phyloP scores from a whole-genome alignment of 768 basidiomycete genomes.

The Phaffia australis region DNA sequence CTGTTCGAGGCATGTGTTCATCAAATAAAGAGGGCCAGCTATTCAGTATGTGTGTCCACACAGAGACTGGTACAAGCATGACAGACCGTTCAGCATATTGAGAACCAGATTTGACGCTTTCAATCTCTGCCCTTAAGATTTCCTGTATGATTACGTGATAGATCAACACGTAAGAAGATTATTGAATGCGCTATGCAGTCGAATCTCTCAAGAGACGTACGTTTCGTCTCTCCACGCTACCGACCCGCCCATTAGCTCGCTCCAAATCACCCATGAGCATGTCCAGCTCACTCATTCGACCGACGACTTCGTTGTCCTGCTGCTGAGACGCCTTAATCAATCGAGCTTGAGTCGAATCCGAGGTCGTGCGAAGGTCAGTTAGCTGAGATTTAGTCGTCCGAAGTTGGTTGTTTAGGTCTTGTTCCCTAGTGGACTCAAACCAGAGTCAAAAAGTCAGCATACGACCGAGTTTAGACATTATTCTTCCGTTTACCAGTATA shows the following conservation, averaged over 20 bases:
- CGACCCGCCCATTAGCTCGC: conserved; percentile 86
- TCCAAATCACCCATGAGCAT: conserved; percentile 90
- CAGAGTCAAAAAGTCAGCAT: not conserved
- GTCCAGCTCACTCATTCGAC: conserved; percentile 84
- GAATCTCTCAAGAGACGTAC: conserved; percentile 42
- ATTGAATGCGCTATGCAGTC: not conserved
- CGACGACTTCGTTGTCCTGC: conserved; percentile 71
- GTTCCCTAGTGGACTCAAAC: conserved; percentile 51
- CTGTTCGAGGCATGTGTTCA: conserved; percentile 38
- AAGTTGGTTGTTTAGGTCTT: conserved; percentile 84
- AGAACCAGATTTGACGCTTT: conserved; percentile 68
- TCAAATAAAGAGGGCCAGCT: not conserved
- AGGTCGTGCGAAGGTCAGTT: conserved; percentile 75
- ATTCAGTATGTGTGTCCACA: not conserved
- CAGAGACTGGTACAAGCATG: conserved; percentile 5
- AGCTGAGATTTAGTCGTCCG: conserved; percentile 78
- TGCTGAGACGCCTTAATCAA: conserved; percentile 81
- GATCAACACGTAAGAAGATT: conserved; percentile 1
- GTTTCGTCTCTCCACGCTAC: conserved; percentile 84
- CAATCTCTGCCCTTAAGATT: conserved; percentile 88
- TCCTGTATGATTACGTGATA: conserved; percentile 47
- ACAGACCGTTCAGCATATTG: conserved; percentile 59
- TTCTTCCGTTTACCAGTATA: not conserved
- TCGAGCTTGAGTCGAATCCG: conserved; percentile 86
- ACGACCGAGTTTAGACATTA: conserved; percentile 1